Conservation (phyloP, 2,329 filamentous ascomycete species). For the Dactylonectria estremocensis region DNA sequence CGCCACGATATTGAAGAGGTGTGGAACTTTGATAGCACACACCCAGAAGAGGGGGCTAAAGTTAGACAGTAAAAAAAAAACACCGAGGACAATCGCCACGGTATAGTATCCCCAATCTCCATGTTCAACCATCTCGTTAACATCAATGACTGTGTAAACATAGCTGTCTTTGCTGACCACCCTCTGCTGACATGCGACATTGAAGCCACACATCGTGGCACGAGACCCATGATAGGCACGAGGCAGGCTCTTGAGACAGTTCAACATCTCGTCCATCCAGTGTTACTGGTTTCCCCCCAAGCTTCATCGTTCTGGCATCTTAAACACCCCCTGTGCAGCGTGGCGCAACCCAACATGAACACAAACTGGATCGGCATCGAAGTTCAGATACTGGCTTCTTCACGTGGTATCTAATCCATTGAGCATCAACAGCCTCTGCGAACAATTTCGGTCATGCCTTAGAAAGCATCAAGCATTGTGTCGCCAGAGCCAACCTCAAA, state of each 20-base stretch:
- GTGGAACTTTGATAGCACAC: no score
- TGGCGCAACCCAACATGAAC: not conserved
- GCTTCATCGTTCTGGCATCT: not conserved
- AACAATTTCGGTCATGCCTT: not conserved
- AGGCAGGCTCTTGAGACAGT: not conserved
- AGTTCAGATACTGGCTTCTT: not conserved
- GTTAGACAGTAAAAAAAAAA: no score
- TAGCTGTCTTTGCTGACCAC: not conserved
- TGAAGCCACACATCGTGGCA: conserved; percentile 13
- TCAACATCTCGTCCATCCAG: not conserved
- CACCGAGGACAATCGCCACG: no score
- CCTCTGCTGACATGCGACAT: not conserved
- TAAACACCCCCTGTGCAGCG: not conserved
- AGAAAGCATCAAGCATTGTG: no score
- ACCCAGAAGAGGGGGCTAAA: no score
- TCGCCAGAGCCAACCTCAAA: not conserved
- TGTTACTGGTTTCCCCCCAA: not conserved
- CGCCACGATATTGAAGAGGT: no score
- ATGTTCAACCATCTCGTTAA: conserved; percentile 8
- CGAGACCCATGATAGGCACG: not conserved
- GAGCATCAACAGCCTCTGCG: not conserved
- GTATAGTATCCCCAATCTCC: not conserved
- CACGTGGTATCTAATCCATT: not conserved
- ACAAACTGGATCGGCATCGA: no score
- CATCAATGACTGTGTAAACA: conserved; percentile 3